Base-by-base conservation (phyloP, 2,329 filamentous ascomycete species). In the Trichoderma asperellum region DNA sequence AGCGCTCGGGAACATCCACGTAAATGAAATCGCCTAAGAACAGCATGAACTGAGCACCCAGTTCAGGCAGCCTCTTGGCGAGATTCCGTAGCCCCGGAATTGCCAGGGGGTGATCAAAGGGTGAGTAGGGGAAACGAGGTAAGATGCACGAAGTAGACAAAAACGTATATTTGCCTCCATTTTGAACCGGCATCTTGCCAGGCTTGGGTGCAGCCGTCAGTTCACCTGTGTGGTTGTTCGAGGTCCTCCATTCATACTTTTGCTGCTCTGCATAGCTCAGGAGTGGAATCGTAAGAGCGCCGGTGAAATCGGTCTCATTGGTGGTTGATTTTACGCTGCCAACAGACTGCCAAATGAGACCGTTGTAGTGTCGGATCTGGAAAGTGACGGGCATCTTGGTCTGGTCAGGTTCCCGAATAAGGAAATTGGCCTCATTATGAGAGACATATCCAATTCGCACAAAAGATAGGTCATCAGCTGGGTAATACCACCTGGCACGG, bases 71-170 rank as follows among this genome's bases (percentile, higher is more conserved):
- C 56, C 90, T 87, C n/a, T 87, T 84, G 1, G 92, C 91, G 67
- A 99, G 85, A 73, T 93, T 85, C 65, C 87, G 88, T 75, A 97
- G 87, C 0, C 96, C 96, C 0, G 91, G 91, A 57, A 97, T 92
- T 12, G 91, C 86, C 2, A 98, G 84, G 0, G 95, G 88, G 76
- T 97, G 93, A 49, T 93, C 88, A n/a, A 94, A 80, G 0, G 93
- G 92, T 55, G 87, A 92, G 80, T 99, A 99, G 0, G 96, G 96
- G 68, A 98, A 93, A 21, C 93, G 91, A 12, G 92, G 91, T 74
- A 97, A 92, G 75, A 98, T 93, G 80, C 96, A 99, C 53, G 93
- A 97, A 0, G 93, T 96, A 4, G 94, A 93, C 8, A 98, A 81
- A 77, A 99, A 99, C 0, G 93, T 97, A 74, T 97, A 95, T 69